These are phyloP conservation scores for Breynia disticha DNA, from an alignment of 441 rosid species.

Conservation along the genomic window DNA sequence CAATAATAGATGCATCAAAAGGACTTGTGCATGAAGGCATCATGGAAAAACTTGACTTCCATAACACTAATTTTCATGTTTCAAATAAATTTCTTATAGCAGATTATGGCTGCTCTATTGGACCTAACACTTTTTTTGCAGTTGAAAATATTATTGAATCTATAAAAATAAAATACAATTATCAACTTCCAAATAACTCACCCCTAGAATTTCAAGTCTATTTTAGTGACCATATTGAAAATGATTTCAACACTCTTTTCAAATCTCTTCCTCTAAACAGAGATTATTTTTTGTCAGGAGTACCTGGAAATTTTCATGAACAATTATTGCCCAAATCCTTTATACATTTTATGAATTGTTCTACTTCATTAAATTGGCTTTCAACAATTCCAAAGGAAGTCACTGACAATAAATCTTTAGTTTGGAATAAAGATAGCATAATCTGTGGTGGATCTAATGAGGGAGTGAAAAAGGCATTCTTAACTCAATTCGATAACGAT, in stretches of 20 bases:
- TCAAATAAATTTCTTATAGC: constrained; percentile 2
- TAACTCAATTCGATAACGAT: constrained; percentile 19
- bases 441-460: constrained; percentile 10
- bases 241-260: constrained; percentile 33
- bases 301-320: constrained; percentile 23
- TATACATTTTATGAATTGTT: constrained; percentile 18
- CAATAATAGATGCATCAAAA: constrained; percentile 3
- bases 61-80: background rate
- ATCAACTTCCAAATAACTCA: background rate
- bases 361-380: constrained; percentile 24
- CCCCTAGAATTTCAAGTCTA: constrained; percentile 19
- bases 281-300: constrained; percentile 13
- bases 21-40: background rate
- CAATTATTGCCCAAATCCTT: constrained; percentile 19
- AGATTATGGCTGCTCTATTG: constrained; percentile 11
- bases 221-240: constrained; percentile 21
- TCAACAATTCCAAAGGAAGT: constrained; percentile 18
- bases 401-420: constrained; percentile 10
- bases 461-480: constrained; percentile 19
- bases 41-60: background rate
- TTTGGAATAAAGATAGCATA: constrained; percentile 25
- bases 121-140: constrained; percentile 8
- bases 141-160: constrained; percentile 7
- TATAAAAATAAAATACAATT: constrained; percentile 1
- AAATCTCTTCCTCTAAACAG: constrained; percentile 12